Percentiles rank a stretch among this genome's conserved stretches.
Evolutionary conservation across 805 yeast species (phyloP).

Genomic region (Cephaloascus fragrans): DNA sequence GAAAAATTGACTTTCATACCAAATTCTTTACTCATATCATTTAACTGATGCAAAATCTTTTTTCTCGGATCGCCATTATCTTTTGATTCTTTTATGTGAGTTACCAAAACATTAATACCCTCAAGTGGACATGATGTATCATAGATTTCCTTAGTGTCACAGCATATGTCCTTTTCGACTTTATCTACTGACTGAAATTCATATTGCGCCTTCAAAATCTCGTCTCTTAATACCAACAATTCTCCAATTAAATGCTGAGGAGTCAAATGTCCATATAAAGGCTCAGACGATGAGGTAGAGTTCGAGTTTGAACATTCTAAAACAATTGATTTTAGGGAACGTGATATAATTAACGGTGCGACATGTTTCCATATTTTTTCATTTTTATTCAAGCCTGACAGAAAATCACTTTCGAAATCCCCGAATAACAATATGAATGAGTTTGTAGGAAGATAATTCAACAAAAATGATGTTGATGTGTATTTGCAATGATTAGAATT

Average conservation of each 20-base stretch:
- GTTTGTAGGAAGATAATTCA: conserved; percentile 23
- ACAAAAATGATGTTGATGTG: conserved; percentile 52
- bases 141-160: neutral
- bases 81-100: conserved; percentile 40
- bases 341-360: conserved; percentile 31
- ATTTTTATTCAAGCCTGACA: conserved; percentile 29
- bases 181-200: no score
- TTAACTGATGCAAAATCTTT: conserved; percentile 39
- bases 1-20: conserved; percentile 37
- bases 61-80: conserved; percentile 44
- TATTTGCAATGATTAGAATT: conserved; percentile 9
- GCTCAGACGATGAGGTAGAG: conserved; percentile 26
- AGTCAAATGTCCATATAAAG: conserved; percentile 73
- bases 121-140: conserved; percentile 21
- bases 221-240: conserved; percentile 18
- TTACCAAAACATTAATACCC: conserved; percentile 37
- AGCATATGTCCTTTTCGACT: no score
- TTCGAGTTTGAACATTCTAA: conserved; percentile 69
- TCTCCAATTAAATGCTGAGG: conserved; percentile 57
- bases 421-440: conserved; percentile 60
- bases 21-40: conserved; percentile 20
- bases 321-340: conserved; percentile 42
- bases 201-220: neutral
- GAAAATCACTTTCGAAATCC: conserved; percentile 66
- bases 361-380: conserved; percentile 46